These are phyloP conservation scores for Wakefieldia striispora DNA, from an alignment of 768 basidiomycete genomes.

Conservation along the genomic window DNA sequence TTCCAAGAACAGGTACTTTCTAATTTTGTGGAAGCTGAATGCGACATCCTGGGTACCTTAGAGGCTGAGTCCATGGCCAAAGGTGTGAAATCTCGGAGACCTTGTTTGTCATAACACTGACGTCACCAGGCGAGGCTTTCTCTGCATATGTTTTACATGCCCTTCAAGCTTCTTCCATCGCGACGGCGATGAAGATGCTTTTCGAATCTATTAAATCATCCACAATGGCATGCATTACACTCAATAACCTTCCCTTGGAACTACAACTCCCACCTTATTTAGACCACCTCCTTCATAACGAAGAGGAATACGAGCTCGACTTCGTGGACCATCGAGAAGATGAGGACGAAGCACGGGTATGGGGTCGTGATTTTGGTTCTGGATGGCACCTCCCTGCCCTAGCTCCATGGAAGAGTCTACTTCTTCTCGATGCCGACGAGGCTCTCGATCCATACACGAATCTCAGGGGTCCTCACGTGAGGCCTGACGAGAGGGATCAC, in stretches of 20 bases:
- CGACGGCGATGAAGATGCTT: conserved; percentile 73
- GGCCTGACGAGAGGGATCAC: conserved; percentile 60
- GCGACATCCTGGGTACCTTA: conserved; percentile 63
- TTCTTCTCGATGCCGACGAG: conserved; percentile 65
- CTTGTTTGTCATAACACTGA: conserved; percentile 4
- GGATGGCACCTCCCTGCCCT: conserved; percentile 76
- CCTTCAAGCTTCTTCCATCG: conserved; percentile 65
- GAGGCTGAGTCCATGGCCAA: conserved; percentile 68
- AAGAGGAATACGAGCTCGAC: conserved; percentile 57
- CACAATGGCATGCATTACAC: conserved; percentile 72
- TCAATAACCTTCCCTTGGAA: conserved; percentile 79
- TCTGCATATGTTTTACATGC: conserved; percentile 55
- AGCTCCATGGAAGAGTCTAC: conserved; percentile 88
- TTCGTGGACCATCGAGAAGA: conserved; percentile 50
- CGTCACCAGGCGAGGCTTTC: conserved; percentile 54
- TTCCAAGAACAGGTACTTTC: conserved; percentile 87
- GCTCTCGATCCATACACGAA: conserved; percentile 60
- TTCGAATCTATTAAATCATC: conserved; percentile 78
- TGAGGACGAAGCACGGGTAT: conserved; percentile 47
- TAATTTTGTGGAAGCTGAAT: conserved; percentile 83
- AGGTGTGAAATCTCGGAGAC: conserved; percentile 49
- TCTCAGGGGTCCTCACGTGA: conserved; percentile 56
- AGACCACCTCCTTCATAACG: conserved; percentile 64
- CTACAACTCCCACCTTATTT: conserved; percentile 84
- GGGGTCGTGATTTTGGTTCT: conserved; percentile 67